These are phyloP conservation scores for Macrophomina tecta DNA, from an alignment of 2,329 filamentous ascomycete species.

Conservation along the genomic window DNA sequence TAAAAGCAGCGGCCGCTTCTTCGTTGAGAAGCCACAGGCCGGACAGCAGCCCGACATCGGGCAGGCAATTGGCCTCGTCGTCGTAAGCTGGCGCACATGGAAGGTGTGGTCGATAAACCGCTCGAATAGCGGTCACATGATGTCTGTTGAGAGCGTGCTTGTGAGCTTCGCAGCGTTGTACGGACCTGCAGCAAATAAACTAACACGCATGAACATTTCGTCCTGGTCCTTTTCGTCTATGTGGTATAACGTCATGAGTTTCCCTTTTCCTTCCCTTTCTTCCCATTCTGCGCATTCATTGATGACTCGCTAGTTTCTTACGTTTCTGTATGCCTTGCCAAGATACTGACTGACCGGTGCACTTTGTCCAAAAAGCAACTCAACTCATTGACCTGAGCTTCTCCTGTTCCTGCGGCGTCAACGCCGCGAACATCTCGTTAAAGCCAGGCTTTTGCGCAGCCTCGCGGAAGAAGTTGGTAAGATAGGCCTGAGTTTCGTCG, in stretches of 20 bases:
- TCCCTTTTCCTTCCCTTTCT: background rate
- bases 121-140: too few relatives aligned
- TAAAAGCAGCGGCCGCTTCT: too few relatives aligned
- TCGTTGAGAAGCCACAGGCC: too few relatives aligned
- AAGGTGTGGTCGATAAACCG: too few relatives aligned
- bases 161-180: too few relatives aligned
- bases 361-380: background rate
- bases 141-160: too few relatives aligned
- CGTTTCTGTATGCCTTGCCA: background rate
- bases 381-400: conserved; percentile 51
- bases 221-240: conserved; percentile 24
- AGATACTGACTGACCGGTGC: background rate
- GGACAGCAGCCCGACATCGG: too few relatives aligned
- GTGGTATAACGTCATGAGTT: conserved; percentile 23
- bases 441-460: conserved; percentile 62
- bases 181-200: background rate
- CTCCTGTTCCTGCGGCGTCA: conserved; percentile 61
- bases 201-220: conserved; percentile 7
- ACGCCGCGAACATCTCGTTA: conserved; percentile 58
- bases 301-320: background rate
- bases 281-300: background rate
- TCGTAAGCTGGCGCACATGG: too few relatives aligned
- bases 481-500: conserved; percentile 86
- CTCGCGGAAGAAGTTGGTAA: conserved; percentile 78
- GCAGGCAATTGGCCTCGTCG: too few relatives aligned